A percentile compares a stretch with the other conserved stretches of the same genome.
phyloP scores from a whole-genome alignment of 257 asterid genomes.

The Nicotiana noctiflora region DNA sequence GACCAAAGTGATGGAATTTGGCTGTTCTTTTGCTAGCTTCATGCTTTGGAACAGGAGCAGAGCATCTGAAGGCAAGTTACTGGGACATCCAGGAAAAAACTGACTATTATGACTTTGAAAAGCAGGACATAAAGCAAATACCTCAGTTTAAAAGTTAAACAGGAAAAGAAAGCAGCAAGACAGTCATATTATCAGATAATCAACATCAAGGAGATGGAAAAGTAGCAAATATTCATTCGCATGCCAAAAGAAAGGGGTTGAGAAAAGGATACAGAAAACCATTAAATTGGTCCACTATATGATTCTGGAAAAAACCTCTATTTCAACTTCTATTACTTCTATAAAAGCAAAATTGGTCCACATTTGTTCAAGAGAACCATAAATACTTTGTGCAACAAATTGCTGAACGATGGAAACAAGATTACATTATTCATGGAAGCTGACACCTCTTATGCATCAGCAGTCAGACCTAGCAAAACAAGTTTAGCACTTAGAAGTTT shows the following conservation, averaged over 20 bases:
- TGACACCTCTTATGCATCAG: neutral
- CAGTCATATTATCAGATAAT: neutral
- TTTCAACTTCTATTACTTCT: neutral
- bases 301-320: neutral
- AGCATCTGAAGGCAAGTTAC: constrained; percentile 43
- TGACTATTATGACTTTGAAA: neutral
- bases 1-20: constrained; percentile 45
- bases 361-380: neutral
- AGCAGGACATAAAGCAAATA: neutral
- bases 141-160: neutral
- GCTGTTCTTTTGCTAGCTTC: constrained; percentile 36
- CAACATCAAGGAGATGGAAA: neutral
- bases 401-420: neutral
- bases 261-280: neutral
- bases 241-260: neutral
- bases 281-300: neutral
- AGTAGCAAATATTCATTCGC: neutral
- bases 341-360: neutral
- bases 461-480: neutral
- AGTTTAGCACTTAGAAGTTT: neutral
- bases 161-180: neutral
- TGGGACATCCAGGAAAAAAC: constrained; percentile 18
- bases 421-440: neutral
- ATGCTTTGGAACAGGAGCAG: constrained; percentile 42
- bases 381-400: neutral